These are phyloP conservation scores for Salix caprea DNA, from an alignment of 345 rosid genomes.

Conservation along the genomic window DNA sequence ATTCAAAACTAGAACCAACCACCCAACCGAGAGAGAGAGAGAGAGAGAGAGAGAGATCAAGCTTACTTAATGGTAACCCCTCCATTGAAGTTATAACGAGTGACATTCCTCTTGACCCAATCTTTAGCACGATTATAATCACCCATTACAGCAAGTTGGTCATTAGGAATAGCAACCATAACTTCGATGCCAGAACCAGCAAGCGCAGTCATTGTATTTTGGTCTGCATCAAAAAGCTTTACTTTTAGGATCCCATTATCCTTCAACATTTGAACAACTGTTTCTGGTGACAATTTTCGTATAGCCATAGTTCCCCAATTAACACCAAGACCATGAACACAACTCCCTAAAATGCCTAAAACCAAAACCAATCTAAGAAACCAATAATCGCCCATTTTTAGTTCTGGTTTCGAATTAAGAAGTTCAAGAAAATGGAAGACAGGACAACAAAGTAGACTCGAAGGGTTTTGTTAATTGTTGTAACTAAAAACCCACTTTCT, in stretches of 20 bases:
- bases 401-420: not conserved
- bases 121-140: conserved; percentile 49
- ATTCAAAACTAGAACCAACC: not conserved
- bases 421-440: not conserved
- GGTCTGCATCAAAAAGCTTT: conserved; percentile 81
- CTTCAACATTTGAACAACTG: conserved; percentile 67
- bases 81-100: conserved; percentile 59
- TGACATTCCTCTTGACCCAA: conserved; percentile 68
- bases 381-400: conserved; percentile 21
- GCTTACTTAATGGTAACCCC: conserved; percentile 67
- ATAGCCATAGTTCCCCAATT: conserved; percentile 88
- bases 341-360: conserved; percentile 24
- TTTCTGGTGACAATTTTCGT: conserved; percentile 57
- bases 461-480: not conserved
- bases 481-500: not conserved
- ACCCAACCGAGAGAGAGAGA: not conserved
- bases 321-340: conserved; percentile 63
- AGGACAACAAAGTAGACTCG: not conserved
- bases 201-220: conserved; percentile 60
- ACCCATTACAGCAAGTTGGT: conserved; percentile 61
- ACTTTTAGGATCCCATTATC: conserved; percentile 79
- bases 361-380: conserved; percentile 23
- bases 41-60: not conserved
- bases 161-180: conserved; percentile 92
- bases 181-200: conserved; percentile 72